Conservation (phyloP, 225 moss, liverwort and hornwort species). For the Marchantia paleacea region DNA sequence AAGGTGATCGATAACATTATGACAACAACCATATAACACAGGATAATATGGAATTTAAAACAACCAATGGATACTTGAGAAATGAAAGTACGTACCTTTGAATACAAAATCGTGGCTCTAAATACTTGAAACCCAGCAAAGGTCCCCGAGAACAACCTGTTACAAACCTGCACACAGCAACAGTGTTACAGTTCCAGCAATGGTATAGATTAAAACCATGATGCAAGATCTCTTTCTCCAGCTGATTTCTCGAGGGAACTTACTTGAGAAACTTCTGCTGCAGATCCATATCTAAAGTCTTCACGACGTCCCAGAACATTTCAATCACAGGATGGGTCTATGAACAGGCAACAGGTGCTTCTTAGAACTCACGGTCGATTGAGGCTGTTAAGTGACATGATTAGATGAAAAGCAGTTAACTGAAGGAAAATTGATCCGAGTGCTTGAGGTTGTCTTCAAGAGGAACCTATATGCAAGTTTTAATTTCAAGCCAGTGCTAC, state of each 20-base stretch:
- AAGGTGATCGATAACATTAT: too few species aligned
- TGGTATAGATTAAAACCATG: neutral
- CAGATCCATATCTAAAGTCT: constrained; percentile 71
- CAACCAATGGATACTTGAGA: neutral
- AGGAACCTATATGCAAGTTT: too few species aligned
- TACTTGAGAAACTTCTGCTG: constrained; percentile 97
- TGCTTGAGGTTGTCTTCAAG: too few species aligned
- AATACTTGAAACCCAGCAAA: constrained; percentile 89
- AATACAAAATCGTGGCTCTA: constrained; percentile 97
- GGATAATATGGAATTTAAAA: too few species aligned
- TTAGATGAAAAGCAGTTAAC: too few species aligned
- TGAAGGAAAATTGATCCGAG: too few species aligned
- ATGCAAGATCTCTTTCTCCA: neutral
- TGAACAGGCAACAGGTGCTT: constrained; percentile 9
- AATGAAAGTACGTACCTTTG: constrained; percentile 55
- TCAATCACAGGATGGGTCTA: constrained; percentile 98
- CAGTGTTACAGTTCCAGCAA: neutral
- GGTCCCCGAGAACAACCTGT: constrained; percentile 99
- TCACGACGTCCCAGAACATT: constrained; percentile 99
- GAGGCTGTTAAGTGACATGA: too few species aligned
- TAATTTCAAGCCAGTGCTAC: too few species aligned
- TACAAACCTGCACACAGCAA: constrained; percentile 64
- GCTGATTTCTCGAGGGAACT: constrained; percentile 17
- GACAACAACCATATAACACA: too few species aligned
- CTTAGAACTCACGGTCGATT: too few species aligned